Conservation (phyloP, 2,329 filamentous ascomycete species). For the Teratosphaeria nubilosa region DNA sequence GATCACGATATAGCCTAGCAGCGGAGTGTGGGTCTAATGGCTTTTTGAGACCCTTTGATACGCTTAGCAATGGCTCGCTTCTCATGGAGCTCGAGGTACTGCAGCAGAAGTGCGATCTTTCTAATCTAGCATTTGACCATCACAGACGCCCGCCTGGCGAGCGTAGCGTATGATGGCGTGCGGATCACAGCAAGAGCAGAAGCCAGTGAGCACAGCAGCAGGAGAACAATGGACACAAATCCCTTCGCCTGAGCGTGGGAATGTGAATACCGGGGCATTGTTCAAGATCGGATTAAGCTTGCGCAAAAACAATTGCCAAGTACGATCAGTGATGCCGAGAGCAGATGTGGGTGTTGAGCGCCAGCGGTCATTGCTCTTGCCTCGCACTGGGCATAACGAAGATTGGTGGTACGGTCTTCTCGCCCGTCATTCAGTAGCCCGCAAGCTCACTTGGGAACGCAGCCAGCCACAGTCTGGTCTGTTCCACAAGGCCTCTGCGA, state of each 20-base stretch:
- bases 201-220: slow-evolving; percentile 8
- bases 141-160: slow-evolving; percentile 20
- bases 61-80: slow-evolving; percentile 1
- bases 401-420: not conserved
- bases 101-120: slow-evolving; percentile 3
- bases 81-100: not conserved
- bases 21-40: not conserved
- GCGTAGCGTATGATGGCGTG: slow-evolving; percentile 15
- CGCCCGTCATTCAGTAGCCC: not conserved
- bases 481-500: not conserved
- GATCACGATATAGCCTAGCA: not conserved
- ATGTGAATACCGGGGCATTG: not conserved
- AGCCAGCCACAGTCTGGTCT: not conserved
- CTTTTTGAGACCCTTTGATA: not conserved
- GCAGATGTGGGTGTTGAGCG: not conserved
- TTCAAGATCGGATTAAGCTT: not conserved
- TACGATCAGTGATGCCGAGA: not conserved
- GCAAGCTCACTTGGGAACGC: not conserved
- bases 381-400: not conserved
- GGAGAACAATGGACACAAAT: not conserved
- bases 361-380: not conserved
- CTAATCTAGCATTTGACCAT: slow-evolving; percentile 12
- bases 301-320: not conserved
- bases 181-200: slow-evolving; percentile 7
- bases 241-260: not conserved